phyloP scores from a whole-genome alignment of 352 stramenopile genomes.

The Globisporangium takayamanum region DNA sequence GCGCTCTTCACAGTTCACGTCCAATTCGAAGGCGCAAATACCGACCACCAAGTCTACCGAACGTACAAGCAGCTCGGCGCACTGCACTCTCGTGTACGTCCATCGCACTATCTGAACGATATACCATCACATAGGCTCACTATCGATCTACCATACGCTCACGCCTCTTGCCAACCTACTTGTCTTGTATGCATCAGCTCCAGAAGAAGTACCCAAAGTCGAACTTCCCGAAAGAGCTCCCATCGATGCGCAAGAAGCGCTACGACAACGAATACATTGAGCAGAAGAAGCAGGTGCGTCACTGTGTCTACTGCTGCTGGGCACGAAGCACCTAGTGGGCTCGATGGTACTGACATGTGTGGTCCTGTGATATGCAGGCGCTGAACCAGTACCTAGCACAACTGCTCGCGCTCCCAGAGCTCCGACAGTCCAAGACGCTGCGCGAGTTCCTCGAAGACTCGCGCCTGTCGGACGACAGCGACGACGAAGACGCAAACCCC shows the following conservation, averaged over 20 bases:
- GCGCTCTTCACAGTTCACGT: slow-evolving; percentile 52
- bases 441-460: slow-evolving; percentile 58
- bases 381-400: slow-evolving; percentile 52
- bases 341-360: no score
- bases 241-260: slow-evolving; percentile 61
- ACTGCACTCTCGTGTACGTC: slow-evolving; percentile 39
- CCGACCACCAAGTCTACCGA: slow-evolving; percentile 44
- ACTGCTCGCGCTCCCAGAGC: slow-evolving; percentile 43
- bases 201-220: slow-evolving; percentile 74
- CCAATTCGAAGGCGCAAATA: slow-evolving; percentile 32
- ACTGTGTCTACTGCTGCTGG: no score
- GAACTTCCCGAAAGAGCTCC: slow-evolving; percentile 48
- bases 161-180: background rate
- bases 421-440: slow-evolving; percentile 49
- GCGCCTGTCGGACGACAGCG: slow-evolving; percentile 40
- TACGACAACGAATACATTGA: slow-evolving; percentile 75
- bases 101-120: background rate
- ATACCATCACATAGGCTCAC: background rate
- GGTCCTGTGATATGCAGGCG: slow-evolving; percentile 16
- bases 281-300: slow-evolving; percentile 39
- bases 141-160: no score
- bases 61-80: slow-evolving; percentile 63
- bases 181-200: slow-evolving; percentile 23
- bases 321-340: no score
- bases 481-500: slow-evolving; percentile 38